Percentiles rank a stretch among this genome's conserved stretches.
Evolutionary conservation across 78 protist species (phyloP).

Genomic region (Polysphondylium violaceum): DNA sequence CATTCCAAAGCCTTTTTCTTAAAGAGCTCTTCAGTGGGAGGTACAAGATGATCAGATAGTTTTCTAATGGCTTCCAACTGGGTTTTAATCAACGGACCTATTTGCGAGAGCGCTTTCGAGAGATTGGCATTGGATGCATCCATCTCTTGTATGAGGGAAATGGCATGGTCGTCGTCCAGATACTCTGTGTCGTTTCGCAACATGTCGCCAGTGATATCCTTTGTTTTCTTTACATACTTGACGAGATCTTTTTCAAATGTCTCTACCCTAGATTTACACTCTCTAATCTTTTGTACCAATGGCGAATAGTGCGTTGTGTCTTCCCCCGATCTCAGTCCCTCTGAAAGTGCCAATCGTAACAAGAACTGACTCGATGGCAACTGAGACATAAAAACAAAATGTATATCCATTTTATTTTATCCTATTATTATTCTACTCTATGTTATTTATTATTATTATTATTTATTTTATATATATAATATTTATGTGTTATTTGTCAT

Average conservation of each 20-base stretch:
- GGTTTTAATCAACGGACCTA: slow-evolving; percentile 38
- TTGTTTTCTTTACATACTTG: slow-evolving; percentile 27
- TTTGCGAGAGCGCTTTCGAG: neutral
- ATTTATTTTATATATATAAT: too few relatives aligned
- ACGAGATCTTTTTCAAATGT: slow-evolving; percentile 5
- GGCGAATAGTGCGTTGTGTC: slow-evolving; percentile 14
- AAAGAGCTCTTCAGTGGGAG: slow-evolving; percentile 70
- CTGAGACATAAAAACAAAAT: too few relatives aligned
- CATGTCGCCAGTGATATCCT: slow-evolving; percentile 2
- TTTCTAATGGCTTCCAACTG: slow-evolving; percentile 15
- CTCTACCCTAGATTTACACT: slow-evolving; percentile 4
- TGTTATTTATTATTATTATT: too few relatives aligned
- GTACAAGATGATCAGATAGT: slow-evolving; percentile 45
- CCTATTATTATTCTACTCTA: too few relatives aligned
- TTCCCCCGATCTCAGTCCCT: too few relatives aligned
- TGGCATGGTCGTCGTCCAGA: slow-evolving; percentile 12
- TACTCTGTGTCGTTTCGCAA: slow-evolving; percentile 12
- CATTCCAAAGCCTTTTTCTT: neutral
- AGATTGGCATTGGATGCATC: neutral
- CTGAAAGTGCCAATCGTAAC: too few relatives aligned
- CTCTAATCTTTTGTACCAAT: slow-evolving; percentile 32
- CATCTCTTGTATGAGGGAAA: neutral
- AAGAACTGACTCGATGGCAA: too few relatives aligned
- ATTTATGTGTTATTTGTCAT: too few relatives aligned
- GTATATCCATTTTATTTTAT: too few relatives aligned